phyloP scores from a whole-genome alignment of 495 filamentous ascomycete species.

The Penicillium fimorum region DNA sequence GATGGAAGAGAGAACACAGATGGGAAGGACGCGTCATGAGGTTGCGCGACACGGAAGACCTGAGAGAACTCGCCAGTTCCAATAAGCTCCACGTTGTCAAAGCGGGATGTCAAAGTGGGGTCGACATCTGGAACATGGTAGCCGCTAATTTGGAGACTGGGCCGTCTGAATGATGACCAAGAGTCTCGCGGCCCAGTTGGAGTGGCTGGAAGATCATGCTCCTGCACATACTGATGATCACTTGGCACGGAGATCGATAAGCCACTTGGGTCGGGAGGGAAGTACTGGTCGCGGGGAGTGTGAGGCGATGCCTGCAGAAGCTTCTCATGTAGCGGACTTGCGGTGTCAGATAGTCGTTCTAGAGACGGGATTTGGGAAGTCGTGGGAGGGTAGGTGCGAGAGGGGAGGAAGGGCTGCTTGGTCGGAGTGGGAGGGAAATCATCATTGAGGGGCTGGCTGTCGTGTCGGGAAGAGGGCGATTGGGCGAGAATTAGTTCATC shows the following conservation, averaged over 20 bases:
- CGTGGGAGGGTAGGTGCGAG: conserved; percentile 42
- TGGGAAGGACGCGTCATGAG: conserved; percentile 39
- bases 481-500: conserved; percentile 59
- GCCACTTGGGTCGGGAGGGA: conserved; percentile 77
- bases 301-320: conserved; percentile 62
- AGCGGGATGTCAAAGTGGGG: conserved; percentile 62
- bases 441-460: conserved; percentile 63
- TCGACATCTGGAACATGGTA: conserved; percentile 67
- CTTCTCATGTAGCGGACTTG: conserved; percentile 35
- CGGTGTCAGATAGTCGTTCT: conserved; percentile 38
- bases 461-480: conserved; percentile 56
- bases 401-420: conserved; percentile 60
- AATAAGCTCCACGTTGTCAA: conserved; percentile 71
- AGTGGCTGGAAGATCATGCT: conserved; percentile 66
- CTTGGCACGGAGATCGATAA: conserved; percentile 69
- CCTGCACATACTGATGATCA: conserved; percentile 41
- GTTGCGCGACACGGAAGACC: conserved; percentile 75
- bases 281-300: conserved; percentile 73
- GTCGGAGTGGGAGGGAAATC: conserved; percentile 92
- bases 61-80: conserved; percentile 90
- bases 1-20: conserved; percentile 45
- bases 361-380: conserved; percentile 42
- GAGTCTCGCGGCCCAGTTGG: conserved; percentile 70
- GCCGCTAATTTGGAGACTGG: conserved; percentile 53
- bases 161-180: conserved; percentile 49